Evolutionary conservation across 2,329 filamentous ascomycete species (phyloP).

Genomic region (Cordyceps militaris): DNA sequence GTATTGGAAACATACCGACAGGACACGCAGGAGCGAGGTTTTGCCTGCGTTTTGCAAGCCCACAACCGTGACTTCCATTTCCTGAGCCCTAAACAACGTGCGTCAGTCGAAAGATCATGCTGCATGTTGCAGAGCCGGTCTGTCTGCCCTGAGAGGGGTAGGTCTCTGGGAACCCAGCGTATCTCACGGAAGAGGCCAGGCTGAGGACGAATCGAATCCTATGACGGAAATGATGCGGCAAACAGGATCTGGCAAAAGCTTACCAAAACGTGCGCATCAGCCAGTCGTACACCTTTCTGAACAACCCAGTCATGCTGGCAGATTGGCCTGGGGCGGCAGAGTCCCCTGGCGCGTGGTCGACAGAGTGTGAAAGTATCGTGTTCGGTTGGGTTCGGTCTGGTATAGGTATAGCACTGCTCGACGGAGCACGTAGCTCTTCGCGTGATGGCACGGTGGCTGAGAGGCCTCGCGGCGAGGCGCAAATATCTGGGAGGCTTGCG

Average conservation of each 20-base stretch:
- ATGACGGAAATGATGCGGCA: neutral
- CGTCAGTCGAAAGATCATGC: neutral
- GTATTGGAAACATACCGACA: slow-evolving; percentile 65
- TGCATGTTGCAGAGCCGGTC: neutral
- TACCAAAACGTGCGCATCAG: slow-evolving; percentile 95
- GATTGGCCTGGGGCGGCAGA: slow-evolving; percentile 1
- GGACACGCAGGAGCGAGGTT: slow-evolving; percentile 85
- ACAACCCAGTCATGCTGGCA: slow-evolving; percentile 73
- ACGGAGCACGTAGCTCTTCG: neutral
- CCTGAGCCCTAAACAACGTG: slow-evolving; percentile 66
- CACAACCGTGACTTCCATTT: slow-evolving; percentile 99
- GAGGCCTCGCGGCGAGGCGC: neutral
- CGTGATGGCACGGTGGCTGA: neutral
- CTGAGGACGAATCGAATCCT: neutral
- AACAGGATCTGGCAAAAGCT: slow-evolving; percentile 28
- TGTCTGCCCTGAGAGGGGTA: neutral
- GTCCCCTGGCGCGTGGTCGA: neutral
- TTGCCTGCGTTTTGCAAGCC: slow-evolving; percentile 97
- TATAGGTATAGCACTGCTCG: neutral
- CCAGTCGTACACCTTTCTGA: slow-evolving; percentile 97
- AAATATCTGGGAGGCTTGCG: neutral
- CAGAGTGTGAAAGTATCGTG: neutral
- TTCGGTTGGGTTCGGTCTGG: neutral
- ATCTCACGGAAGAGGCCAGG: neutral
- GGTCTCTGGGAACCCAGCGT: neutral